Conservation (phyloP, 2,329 filamentous ascomycete species). For the Mycosphaerella sp. region DNA sequence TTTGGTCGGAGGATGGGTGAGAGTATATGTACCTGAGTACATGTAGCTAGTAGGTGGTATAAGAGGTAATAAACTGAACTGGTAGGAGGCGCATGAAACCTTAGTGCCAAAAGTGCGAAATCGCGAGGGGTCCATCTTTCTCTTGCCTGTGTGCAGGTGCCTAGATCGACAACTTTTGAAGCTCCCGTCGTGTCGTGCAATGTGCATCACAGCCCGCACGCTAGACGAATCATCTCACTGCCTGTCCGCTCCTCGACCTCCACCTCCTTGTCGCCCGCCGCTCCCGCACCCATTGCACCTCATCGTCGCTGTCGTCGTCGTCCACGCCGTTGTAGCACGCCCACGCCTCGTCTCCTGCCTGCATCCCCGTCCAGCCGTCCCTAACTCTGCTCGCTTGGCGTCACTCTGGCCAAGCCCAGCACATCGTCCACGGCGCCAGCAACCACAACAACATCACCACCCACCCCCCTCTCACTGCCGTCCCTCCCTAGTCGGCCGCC, state of each 20-base stretch:
- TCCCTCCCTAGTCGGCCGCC: neutral
- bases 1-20: no score
- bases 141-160: neutral
- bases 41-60: no score
- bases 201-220: neutral
- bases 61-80: no score
- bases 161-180: neutral
- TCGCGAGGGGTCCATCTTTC: neutral
- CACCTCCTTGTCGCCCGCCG: neutral
- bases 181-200: no score
- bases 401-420: slow-evolving; percentile 8
- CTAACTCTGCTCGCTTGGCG: slow-evolving; percentile 2
- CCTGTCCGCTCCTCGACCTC: neutral
- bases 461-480: neutral
- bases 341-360: neutral
- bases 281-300: neutral
- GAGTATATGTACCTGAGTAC: no score
- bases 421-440: slow-evolving; percentile 7
- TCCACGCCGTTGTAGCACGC: neutral
- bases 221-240: slow-evolving; percentile 5
- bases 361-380: neutral
- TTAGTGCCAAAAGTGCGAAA: no score
- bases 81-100: no score
- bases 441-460: neutral
- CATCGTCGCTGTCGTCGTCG: neutral